Conservation (phyloP, 108 stramenopile genomes). For the Ochromonas danica region DNA sequence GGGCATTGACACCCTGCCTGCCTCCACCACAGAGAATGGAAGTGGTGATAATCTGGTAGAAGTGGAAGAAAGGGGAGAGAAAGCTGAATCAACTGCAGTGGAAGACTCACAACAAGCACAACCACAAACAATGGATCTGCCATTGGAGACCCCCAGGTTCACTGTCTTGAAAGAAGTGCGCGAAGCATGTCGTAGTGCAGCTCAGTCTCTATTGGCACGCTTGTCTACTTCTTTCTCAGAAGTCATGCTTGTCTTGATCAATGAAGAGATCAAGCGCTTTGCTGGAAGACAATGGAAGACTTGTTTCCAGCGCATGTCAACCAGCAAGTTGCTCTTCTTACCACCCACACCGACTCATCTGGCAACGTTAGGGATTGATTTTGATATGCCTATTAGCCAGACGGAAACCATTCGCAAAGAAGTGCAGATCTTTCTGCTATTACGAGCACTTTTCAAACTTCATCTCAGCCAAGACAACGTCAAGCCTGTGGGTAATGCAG, state of each 20-base stretch:
- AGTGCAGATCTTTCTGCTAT: neutral
- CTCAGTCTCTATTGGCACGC: neutral
- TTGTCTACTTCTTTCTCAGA: neutral
- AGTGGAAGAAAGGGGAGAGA: neutral
- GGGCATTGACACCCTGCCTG: too few species aligned
- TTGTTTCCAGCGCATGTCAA: neutral
- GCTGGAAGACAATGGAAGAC: neutral
- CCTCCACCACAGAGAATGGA: too few species aligned
- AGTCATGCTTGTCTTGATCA: neutral
- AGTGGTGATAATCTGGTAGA: neutral
- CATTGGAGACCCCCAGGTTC: neutral
- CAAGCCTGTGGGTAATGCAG: neutral
- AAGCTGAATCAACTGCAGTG: neutral
- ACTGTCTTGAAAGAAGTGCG: neutral
- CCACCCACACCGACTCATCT: neutral
- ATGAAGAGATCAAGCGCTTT: slow-evolving; percentile 2
- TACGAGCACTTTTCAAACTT: neutral
- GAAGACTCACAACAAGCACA: neutral
- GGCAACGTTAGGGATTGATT: neutral
- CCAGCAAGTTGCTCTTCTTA: neutral
- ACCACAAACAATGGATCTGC: neutral
- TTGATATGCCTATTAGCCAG: neutral
- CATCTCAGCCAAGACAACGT: neutral
- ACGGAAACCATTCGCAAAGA: neutral
- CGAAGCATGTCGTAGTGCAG: neutral